A percentile compares a stretch with the other conserved stretches of the same genome.
Conservation (phyloP, 2,329 filamentous ascomycete genomes). For the Colletotrichum destructivum region DNA sequence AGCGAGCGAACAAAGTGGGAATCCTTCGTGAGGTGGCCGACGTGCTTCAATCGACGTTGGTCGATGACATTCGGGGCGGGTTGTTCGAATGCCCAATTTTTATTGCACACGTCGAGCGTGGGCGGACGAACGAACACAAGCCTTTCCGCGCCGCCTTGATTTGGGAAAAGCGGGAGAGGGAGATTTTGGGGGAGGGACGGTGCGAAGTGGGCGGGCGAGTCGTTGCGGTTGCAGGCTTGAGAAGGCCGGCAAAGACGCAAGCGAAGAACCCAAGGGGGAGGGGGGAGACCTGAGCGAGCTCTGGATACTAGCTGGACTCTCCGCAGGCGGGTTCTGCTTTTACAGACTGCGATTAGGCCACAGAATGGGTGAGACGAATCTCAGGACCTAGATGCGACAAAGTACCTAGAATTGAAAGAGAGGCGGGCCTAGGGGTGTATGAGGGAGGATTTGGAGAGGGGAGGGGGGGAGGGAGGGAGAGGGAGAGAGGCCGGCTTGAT, state of each 20-base stretch:
- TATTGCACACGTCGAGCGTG: constrained; percentile 39
- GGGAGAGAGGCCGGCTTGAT: constrained; percentile 8
- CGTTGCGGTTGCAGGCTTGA: constrained; percentile 18
- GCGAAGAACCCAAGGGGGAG: neutral
- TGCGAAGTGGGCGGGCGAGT: constrained; percentile 7
- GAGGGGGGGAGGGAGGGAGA: neutral
- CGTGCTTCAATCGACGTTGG: constrained; percentile 27
- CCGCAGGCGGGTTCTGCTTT: constrained; percentile 8
- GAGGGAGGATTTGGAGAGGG: constrained; percentile 13
- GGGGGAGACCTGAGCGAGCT: constrained; percentile 25
- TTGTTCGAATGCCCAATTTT: constrained; percentile 33
- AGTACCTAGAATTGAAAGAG: constrained; percentile 8
- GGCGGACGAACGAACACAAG: constrained; percentile 36
- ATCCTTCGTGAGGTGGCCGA: constrained; percentile 28
- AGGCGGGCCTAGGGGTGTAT: constrained; percentile 17
- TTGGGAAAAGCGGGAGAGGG: constrained; percentile 28
- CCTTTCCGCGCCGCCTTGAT: constrained; percentile 39
- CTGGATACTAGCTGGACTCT: neutral
- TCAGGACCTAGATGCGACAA: constrained; percentile 4
- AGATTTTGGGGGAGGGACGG: constrained; percentile 11
- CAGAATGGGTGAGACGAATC: constrained; percentile 3
- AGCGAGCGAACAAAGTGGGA: constrained; percentile 35
- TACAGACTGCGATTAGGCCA: constrained; percentile 4
- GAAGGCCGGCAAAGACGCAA: constrained; percentile 9
- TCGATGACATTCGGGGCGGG: constrained; percentile 27